These are phyloP conservation scores for Agrocybe pediades DNA, from an alignment of 768 basidiomycete species.

Conservation along the genomic window DNA sequence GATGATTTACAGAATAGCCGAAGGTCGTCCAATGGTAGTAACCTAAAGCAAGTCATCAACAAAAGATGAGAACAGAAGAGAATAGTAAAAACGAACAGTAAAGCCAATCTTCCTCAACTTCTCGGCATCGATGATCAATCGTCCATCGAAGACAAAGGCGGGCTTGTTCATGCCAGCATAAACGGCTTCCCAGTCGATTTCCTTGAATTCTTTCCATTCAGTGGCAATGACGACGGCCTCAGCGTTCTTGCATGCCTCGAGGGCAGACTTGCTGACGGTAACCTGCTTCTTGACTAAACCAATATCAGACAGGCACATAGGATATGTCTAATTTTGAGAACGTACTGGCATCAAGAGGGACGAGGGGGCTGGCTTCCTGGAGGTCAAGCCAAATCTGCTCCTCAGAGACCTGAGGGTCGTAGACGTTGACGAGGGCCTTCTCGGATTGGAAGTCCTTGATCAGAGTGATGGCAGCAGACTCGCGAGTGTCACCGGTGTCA, in stretches of 20 bases:
- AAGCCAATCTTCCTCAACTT: conserved; percentile 87
- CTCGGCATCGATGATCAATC: conserved; percentile 82
- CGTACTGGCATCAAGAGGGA: conserved; percentile 69
- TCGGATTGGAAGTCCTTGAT: conserved; percentile 93
- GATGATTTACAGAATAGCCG: conserved; percentile 1
- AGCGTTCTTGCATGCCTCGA: conserved; percentile 85
- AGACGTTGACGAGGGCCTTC: conserved; percentile 83
- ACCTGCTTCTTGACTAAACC: conserved; percentile 84
- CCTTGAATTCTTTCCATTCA: conserved; percentile 96
- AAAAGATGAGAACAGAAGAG: background rate
- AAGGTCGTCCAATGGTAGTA: conserved; percentile 29
- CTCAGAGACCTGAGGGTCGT: conserved; percentile 88
- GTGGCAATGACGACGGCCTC: conserved; percentile 97
- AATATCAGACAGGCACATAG: conserved; percentile 2
- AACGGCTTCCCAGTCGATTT: conserved; percentile 87
- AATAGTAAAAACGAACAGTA: conserved; percentile 52
- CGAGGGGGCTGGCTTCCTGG: conserved; percentile 63
- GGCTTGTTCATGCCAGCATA: conserved; percentile 94
- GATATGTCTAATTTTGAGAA: conserved; percentile 10
- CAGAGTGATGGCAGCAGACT: conserved; percentile 93
- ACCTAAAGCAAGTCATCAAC: conserved; percentile 16
- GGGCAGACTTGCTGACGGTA: conserved; percentile 70
- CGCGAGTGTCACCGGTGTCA: conserved; percentile 98
- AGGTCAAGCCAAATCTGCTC: conserved; percentile 88
- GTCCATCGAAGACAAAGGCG: conserved; percentile 96